Base-by-base conservation (phyloP, 78 protist genomes). In the Guillardia theta region DNA sequence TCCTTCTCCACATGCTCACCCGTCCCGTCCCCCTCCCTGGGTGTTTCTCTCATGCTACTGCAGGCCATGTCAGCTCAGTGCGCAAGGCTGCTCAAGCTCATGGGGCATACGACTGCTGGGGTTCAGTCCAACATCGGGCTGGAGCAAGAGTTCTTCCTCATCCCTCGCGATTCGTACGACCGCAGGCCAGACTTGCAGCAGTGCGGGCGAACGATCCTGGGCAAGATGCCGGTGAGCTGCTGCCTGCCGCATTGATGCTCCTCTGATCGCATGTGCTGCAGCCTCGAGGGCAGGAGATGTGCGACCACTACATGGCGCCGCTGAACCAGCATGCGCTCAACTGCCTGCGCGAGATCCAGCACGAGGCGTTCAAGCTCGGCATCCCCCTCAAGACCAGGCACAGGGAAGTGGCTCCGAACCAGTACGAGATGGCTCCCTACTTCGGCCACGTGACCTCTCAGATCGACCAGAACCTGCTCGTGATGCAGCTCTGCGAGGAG, bases 321-420 rank as follows among this genome's bases (percentile, higher is more conserved):
- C 83, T 97, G 92, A 95, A 93, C 48, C 44, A 78, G 58, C 95
- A 97, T 77, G 96, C 96, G 62, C 93, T 94, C n/a, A 87, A 92
- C 8, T 95, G 95, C 88, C 58, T 97, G 93, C 94, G 88, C 48
- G 98, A 96, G 44, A 96, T 95, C 43, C 97, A 97, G 95, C 80
- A 93, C 88, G 93, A 94, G 92, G 62, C 94, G 95, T 97, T 97
- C 97, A 53, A 78, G 88, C 95, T 97, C 41, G 99, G 98, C 70
- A 95, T 97, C 93, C 97, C 99, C 54, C 93, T 93, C 58, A 93
- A 87, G 93, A 97, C 98, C 4, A 88, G 97, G 50, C 99, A 98
- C 96, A 95, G 97, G 94, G 99, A 98, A 87, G 99, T 97, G 5
- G 99, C 99, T 15, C 99, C 99, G 87, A 96, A 96, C 88, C 99